These are phyloP conservation scores for Scleroderma citrinum DNA, from an alignment of 768 basidiomycete species.

Conservation along the genomic window DNA sequence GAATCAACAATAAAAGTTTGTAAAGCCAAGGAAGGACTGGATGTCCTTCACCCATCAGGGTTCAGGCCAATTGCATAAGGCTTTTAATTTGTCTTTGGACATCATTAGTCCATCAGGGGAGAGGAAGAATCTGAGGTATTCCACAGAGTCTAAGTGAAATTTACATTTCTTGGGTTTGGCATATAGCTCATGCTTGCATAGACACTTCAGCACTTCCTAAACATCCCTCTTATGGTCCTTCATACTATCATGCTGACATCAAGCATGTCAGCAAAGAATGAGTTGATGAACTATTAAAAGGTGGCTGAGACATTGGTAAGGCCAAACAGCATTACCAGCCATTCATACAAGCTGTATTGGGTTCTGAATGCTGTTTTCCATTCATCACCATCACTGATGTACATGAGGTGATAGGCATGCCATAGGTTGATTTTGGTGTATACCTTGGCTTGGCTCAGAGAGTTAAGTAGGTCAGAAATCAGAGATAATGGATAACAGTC, in stretches of 20 bases:
- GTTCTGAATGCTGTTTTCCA: conserved; percentile 24
- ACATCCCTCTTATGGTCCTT: conserved; percentile 6
- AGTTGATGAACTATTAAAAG: conserved; percentile 19
- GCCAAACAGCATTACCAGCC: conserved; percentile 31
- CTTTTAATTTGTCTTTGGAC: conserved; percentile 33
- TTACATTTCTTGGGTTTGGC: conserved; percentile 12
- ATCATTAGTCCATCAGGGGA: conserved; percentile 25
- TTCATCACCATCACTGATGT: neutral
- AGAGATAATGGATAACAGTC: conserved; percentile 31
- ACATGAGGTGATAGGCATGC: conserved; percentile 3
- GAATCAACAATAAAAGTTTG: conserved; percentile 41
- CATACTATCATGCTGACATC: conserved; percentile 30
- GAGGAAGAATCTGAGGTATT: conserved; percentile 33
- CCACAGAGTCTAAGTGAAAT: conserved; percentile 14
- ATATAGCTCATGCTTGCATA: conserved; percentile 18
- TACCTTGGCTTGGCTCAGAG: neutral
- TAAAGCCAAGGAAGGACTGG: conserved; percentile 39
- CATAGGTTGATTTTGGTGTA: conserved; percentile 26
- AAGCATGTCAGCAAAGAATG: conserved; percentile 9
- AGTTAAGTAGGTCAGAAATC: neutral
- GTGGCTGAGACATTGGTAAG: conserved; percentile 29
- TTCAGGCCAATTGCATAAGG: conserved; percentile 25
- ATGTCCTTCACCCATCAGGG: conserved; percentile 25
- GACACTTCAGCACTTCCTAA: conserved; percentile 14
- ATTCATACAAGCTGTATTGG: conserved; percentile 32